Evolutionary conservation across 2,329 filamentous ascomycete species (phyloP).

Genomic region (Pseudodiploospora longispora): DNA sequence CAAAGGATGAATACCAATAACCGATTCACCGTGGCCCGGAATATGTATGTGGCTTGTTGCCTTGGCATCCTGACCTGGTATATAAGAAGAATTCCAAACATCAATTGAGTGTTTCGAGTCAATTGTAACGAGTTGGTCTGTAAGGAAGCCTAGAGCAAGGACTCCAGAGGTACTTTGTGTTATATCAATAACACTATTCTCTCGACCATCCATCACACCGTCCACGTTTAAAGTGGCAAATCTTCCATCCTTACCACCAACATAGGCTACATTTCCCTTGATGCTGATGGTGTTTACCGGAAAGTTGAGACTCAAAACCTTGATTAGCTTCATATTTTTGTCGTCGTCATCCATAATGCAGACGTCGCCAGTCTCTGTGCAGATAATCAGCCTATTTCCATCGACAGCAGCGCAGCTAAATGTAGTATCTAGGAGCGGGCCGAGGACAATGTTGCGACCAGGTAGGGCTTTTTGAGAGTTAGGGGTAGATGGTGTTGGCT

Average conservation of each 20-base stretch:
- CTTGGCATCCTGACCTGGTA: slow-evolving; percentile 30
- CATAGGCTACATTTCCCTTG: slow-evolving; percentile 49
- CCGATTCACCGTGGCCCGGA: slow-evolving; percentile 54
- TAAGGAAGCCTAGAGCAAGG: slow-evolving; percentile 61
- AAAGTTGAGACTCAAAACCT: slow-evolving; percentile 60
- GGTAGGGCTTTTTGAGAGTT: slow-evolving; percentile 55
- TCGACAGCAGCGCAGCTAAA: slow-evolving; percentile 76
- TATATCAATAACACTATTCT: slow-evolving; percentile 30
- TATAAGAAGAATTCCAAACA: slow-evolving; percentile 45
- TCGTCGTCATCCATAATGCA: slow-evolving; percentile 76
- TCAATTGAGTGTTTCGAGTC: slow-evolving; percentile 70
- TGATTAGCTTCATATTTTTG: slow-evolving; percentile 61
- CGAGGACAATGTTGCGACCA: slow-evolving; percentile 82
- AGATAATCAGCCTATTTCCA: slow-evolving; percentile 68
- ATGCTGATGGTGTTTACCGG: slow-evolving; percentile 58
- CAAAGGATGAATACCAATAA: slow-evolving; percentile 67
- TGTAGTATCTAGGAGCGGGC: slow-evolving; percentile 69
- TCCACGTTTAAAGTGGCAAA: slow-evolving; percentile 46
- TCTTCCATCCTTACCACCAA: slow-evolving; percentile 60
- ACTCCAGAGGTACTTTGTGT: slow-evolving; percentile 38
- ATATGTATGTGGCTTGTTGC: slow-evolving; percentile 45
- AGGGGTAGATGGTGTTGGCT: slow-evolving; percentile 25
- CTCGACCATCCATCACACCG: slow-evolving; percentile 35
- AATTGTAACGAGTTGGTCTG: slow-evolving; percentile 62
- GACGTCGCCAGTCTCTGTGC: slow-evolving; percentile 82